Evolutionary conservation across 2,329 filamentous ascomycete species (phyloP), one percentile per base, ranked within the genome.

Genomic region (Sporothrix brasiliensis): DNA sequence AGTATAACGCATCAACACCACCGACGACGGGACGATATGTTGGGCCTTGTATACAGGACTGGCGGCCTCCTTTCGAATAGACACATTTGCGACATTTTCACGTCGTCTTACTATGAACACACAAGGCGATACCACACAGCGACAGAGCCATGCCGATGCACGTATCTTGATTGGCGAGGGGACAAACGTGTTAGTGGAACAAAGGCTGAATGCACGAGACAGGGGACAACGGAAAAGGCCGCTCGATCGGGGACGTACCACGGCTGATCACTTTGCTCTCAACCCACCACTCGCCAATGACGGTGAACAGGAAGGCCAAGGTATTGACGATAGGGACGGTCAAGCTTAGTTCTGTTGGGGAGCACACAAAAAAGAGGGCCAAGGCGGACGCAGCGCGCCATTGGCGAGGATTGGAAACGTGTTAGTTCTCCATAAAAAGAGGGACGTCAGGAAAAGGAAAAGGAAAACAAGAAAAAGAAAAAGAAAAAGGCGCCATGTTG

Each of bases 321-420:
- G 93, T 97, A 77, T 98, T 98, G 1, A 94, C 94, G 73, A 98
- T 95, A 1, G 94, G 94, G 0, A 98, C 94, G 2, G 94, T 97
- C 73, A 98, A 83, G 77, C 93, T 97, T 75, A 98, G 78, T 80
- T 98, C 94, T 95, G 75, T 58, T 30, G 27, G 66, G 52, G 34
- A 27, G 9, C 14, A 65, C 9, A 4, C n/a, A 52, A 41, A 52
- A 53, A 53, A 53, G 58, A 63, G 58, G 52, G 24, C 16, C 44
- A 44, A 60, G 67, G 41, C 67, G 60, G 50, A 41, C 21, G 34
- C 21, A 9, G 11, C 41, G 47, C 63, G 63, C 60, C 39, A 41
- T 13, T 21, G 41, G 39, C 56, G 24, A 52, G 24, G 21, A 16
- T 47, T 16, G 11, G 24, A 21, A 39, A 24, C 27, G 47, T 41